Conservation (phyloP, 1,284 basidiomycete genomes). For the Agaricales sp. region DNA sequence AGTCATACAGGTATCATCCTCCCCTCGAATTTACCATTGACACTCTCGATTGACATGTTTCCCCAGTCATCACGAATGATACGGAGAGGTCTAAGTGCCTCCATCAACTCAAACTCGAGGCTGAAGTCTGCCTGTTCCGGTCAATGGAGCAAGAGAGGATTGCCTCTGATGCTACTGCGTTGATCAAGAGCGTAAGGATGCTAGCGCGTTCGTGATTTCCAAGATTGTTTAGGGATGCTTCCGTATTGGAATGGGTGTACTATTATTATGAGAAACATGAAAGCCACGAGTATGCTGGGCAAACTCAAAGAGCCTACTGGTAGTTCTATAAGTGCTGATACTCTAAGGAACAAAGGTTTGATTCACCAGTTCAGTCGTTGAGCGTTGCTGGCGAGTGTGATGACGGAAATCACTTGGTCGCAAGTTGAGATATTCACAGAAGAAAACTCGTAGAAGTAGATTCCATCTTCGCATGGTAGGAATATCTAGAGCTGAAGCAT, state of each 20-base stretch:
- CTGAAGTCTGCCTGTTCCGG: background rate
- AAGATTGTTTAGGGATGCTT: background rate
- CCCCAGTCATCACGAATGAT: background rate
- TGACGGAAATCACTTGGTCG: constrained; percentile 24
- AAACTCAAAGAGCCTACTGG: background rate
- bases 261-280: background rate
- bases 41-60: too few species aligned
- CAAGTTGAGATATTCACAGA: constrained; percentile 85
- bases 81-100: background rate
- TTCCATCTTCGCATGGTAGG: constrained; percentile 88
- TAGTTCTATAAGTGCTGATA: background rate
- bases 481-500: constrained; percentile 78
- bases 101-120: background rate
- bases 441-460: constrained; percentile 78
- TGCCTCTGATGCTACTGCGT: constrained; percentile 25
- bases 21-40: too few species aligned
- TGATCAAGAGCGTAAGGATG: constrained; percentile 27
- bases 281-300: too few species aligned
- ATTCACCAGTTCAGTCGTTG: constrained; percentile 26
- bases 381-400: constrained; percentile 15
- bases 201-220: constrained; percentile 16
- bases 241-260: background rate
- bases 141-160: constrained; percentile 13
- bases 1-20: background rate
- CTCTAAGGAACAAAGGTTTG: background rate